Conservation (phyloP, 805 yeast genomes). For the Sugiyamaella qingdaonensis region DNA sequence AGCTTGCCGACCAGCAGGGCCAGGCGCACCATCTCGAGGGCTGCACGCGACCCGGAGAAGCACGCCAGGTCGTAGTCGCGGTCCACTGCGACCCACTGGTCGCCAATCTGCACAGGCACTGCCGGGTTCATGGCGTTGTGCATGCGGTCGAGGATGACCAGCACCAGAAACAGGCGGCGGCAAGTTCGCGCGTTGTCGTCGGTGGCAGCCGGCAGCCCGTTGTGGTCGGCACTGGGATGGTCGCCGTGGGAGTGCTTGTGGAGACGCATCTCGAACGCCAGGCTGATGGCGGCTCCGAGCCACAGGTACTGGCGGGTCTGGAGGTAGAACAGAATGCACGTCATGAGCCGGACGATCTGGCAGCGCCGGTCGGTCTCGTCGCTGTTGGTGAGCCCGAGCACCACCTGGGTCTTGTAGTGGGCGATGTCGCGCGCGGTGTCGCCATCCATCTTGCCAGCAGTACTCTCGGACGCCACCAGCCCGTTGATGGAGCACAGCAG, state of each 20-base stretch:
- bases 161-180: slow-evolving; percentile 27
- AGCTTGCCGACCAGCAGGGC: slow-evolving; percentile 14
- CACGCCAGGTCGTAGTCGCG: slow-evolving; percentile 17
- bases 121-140: slow-evolving; percentile 21
- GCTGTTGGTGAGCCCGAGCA: slow-evolving; percentile 9
- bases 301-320: slow-evolving; percentile 30
- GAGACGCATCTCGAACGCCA: slow-evolving; percentile 22
- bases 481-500: slow-evolving; percentile 22
- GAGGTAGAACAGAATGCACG: slow-evolving; percentile 32
- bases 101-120: slow-evolving; percentile 26
- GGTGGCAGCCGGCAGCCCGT: slow-evolving; percentile 1
- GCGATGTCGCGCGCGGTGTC: slow-evolving; percentile 7
- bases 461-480: background rate
- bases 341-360: slow-evolving; percentile 30
- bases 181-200: slow-evolving; percentile 21
- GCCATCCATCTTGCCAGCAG: slow-evolving; percentile 12
- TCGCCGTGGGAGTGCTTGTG: slow-evolving; percentile 3
- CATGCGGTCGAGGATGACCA: slow-evolving; percentile 29
- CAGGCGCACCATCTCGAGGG: slow-evolving; percentile 20
- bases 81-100: slow-evolving; percentile 19
- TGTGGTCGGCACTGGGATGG: background rate
- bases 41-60: slow-evolving; percentile 13
- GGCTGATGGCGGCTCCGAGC: slow-evolving; percentile 37
- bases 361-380: slow-evolving; percentile 8
- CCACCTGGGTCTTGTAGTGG: slow-evolving; percentile 6